These are phyloP conservation scores for Diaporthe sp. DNA, from an alignment of 2,329 filamentous ascomycete genomes.

Conservation along the genomic window DNA sequence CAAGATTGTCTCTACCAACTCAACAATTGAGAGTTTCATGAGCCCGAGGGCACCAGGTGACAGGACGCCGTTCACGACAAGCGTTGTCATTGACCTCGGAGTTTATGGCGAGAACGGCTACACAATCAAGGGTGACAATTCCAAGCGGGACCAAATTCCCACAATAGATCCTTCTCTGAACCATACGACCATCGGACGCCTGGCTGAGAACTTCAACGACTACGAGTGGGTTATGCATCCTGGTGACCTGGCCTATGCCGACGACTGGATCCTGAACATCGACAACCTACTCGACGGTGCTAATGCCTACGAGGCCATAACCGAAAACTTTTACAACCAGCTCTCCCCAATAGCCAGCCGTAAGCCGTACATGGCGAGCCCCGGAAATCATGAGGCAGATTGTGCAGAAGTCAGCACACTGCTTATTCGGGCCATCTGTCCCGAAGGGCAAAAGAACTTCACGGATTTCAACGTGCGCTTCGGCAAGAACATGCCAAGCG, in stretches of 20 bases:
- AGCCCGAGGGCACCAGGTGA: conserved; percentile 65
- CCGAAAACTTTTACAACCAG: conserved; percentile 67
- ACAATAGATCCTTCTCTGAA: conserved; percentile 61
- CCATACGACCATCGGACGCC: conserved; percentile 67
- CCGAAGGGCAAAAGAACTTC: conserved; percentile 67
- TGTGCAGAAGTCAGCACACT: conserved; percentile 54
- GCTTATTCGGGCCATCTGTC: conserved; percentile 47
- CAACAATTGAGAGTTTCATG: conserved; percentile 62
- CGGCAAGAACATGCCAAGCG: conserved; percentile 60
- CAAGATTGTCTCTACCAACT: conserved; percentile 67
- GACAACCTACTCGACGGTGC: conserved; percentile 59
- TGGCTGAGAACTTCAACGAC: conserved; percentile 61
- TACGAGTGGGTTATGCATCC: conserved; percentile 67
- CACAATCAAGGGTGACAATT: conserved; percentile 53
- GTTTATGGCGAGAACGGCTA: conserved; percentile 64
- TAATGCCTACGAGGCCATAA: conserved; percentile 65
- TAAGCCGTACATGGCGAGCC: conserved; percentile 66
- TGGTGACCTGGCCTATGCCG: conserved; percentile 68
- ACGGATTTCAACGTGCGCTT: conserved; percentile 69
- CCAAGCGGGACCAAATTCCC: conserved; percentile 61
- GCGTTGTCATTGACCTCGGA: conserved; percentile 64
- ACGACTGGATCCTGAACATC: conserved; percentile 62
- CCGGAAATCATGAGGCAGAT: conserved; percentile 69
- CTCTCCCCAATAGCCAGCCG: conserved; percentile 62
- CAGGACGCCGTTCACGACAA: conserved; percentile 62